phyloP scores from a whole-genome alignment of 441 rosid species.

The Euphorbia corollata region DNA sequence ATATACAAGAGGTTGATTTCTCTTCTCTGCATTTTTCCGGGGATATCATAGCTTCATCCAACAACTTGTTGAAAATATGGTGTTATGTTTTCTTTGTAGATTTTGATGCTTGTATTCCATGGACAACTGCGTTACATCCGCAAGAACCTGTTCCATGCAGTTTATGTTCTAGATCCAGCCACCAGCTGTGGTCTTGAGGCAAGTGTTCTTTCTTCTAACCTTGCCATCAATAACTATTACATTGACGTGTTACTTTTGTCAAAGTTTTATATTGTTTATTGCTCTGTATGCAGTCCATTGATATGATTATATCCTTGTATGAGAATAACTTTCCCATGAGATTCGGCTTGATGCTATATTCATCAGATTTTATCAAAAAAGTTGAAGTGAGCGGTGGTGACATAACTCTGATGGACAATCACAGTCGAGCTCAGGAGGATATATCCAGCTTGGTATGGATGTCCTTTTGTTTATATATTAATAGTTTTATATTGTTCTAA shows the following conservation, averaged over 20 bases:
- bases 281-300: constrained; percentile 64
- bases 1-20: constrained; percentile 73
- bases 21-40: constrained; percentile 16
- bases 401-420: constrained; percentile 34
- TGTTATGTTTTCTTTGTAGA: constrained; percentile 37
- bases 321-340: constrained; percentile 86
- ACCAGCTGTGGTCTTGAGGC: constrained; percentile 89
- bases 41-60: constrained; percentile 23
- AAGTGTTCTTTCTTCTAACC: constrained; percentile 28
- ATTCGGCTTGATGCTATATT: constrained; percentile 87
- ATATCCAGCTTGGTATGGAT: constrained; percentile 79
- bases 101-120: constrained; percentile 97
- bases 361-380: constrained; percentile 56
- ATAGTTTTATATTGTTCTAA: neutral
- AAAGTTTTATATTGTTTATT: constrained; percentile 19
- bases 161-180: constrained; percentile 91
- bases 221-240: neutral
- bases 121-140: constrained; percentile 96
- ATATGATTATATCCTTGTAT: constrained; percentile 61
- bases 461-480: constrained; percentile 16
- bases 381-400: constrained; percentile 57
- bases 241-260: neutral
- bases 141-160: constrained; percentile 94
- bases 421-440: constrained; percentile 55
- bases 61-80: constrained; percentile 17